Conservation (phyloP, 441 rosid species). For the Populus trichocarpa region DNA sequence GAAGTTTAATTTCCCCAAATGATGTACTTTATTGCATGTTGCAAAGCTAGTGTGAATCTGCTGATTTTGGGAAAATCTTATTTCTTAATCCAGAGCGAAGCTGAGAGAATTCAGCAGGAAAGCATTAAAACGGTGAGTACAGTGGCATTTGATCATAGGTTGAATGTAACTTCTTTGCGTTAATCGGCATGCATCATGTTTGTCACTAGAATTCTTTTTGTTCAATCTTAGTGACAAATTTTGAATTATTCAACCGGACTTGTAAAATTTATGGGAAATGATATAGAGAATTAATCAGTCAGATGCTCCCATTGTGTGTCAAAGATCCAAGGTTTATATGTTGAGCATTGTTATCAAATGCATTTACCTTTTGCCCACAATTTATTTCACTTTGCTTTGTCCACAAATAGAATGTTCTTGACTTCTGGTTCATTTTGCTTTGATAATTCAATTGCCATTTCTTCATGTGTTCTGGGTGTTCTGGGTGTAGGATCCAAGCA, state of each 20-base stretch:
- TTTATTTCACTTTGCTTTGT: not conserved
- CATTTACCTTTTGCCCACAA: not conserved
- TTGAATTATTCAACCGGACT: not conserved
- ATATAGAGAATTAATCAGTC: not conserved
- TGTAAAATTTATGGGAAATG: not conserved
- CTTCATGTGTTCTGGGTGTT: not conserved
- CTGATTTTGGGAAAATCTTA: conserved; percentile 14
- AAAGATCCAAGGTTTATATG: not conserved
- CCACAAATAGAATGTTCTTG: not conserved
- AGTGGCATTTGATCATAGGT: not conserved
- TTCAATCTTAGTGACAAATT: not conserved
- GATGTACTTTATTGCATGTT: not conserved
- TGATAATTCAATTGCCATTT: not conserved
- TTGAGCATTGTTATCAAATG: not conserved
- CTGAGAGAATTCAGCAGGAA: conserved; percentile 66
- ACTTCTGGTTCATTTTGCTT: not conserved
- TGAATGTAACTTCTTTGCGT: not conserved
- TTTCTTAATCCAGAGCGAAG: conserved; percentile 53
- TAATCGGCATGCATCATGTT: not conserved
- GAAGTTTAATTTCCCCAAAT: not conserved
- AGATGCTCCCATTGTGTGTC: not conserved
- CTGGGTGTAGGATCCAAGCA: conserved; percentile 47
- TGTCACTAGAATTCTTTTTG: not conserved
- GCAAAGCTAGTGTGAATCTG: not conserved
- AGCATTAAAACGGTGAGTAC: conserved; percentile 44